Evolutionary conservation across 108 stramenopile species (phyloP), one percentile per base, ranked within the genome.

Genomic region (Aureococcus anophagefferens): DNA sequence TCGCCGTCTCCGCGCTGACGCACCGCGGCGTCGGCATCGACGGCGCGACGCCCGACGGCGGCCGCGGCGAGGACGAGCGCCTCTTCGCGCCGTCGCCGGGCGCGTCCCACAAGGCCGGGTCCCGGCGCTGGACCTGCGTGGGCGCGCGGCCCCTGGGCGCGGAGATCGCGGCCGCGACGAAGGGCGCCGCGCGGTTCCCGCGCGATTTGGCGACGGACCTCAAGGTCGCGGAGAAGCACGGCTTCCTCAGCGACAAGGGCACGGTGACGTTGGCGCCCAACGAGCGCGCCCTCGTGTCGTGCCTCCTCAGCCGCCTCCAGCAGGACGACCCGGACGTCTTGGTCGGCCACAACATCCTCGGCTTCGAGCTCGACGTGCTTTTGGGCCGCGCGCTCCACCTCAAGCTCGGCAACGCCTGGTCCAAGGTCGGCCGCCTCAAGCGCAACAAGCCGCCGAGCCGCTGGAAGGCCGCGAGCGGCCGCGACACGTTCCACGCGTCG

Each of bases 291-390:
- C 81, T 99, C 72, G 78, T 99, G 35, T 89, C 79, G 30, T 79
- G 81, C 25, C 81, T 94, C 34, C 74, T 94, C 66, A 79, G 80
- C 33, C 89, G 91, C 73, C 70, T 97, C 64, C 91, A 91, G 16
- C 76, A 68, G 35, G 94, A 94, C 89, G 98, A 99, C 80, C 98
- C 98, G 18, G 98, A 99, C 71, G 88, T 96, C 16, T 35, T 99
- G 33, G 89, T 94, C 1, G 96, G 93, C 7, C 98, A 99, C 90
- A 96, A 98, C 82, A 91, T 96, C 34, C 89, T 91, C 85, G 92
- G 93, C n/a, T 95, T 96, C 71, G 96, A 96, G 68, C 77, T 97
- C 35, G 95, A 97, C 76, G 91, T 99, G 13, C 84, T 99, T 15
- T 88, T 99, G 37, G 79, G 68, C 51, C 89, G 98, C 44, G 90